Percentiles rank a stretch among this genome's conserved stretches.
Evolutionary conservation across 257 asterid genomes (phyloP).

Genomic region (Scutellaria barbata): DNA sequence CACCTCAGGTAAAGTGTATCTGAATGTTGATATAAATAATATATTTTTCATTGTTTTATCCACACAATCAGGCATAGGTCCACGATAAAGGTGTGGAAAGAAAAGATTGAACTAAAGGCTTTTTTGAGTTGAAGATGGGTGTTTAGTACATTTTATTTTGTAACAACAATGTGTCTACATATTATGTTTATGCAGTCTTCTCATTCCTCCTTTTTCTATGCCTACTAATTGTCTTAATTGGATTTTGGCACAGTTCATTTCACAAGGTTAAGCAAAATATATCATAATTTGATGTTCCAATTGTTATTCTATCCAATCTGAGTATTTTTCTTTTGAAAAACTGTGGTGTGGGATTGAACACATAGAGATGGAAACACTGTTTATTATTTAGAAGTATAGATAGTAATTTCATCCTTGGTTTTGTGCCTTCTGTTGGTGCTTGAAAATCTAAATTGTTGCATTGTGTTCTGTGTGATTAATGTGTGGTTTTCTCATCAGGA

Average conservation of each 20-base stretch:
- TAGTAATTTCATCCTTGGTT: constrained; percentile 7
- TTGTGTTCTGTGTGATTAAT: constrained; percentile 16
- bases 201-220: background rate
- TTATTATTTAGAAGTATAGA: constrained; percentile 1
- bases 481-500: constrained; percentile 49
- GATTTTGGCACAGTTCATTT: background rate
- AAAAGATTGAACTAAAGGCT: constrained; percentile 17
- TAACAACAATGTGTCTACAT: background rate
- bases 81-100: constrained; percentile 1
- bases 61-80: background rate
- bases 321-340: background rate
- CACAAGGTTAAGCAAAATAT: background rate
- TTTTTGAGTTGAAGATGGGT: background rate
- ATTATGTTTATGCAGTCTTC: background rate
- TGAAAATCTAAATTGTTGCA: constrained; percentile 27
- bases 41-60: constrained; percentile 1
- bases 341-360: constrained; percentile 9
- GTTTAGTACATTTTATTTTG: background rate
- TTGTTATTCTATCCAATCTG: background rate
- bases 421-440: constrained; percentile 14
- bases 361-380: constrained; percentile 3
- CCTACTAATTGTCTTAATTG: background rate
- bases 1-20: constrained; percentile 50
- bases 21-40: constrained; percentile 25
- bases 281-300: background rate